Base-by-base conservation (phyloP, 176 grass and related monocot genomes). In the Lolium rigidum region DNA sequence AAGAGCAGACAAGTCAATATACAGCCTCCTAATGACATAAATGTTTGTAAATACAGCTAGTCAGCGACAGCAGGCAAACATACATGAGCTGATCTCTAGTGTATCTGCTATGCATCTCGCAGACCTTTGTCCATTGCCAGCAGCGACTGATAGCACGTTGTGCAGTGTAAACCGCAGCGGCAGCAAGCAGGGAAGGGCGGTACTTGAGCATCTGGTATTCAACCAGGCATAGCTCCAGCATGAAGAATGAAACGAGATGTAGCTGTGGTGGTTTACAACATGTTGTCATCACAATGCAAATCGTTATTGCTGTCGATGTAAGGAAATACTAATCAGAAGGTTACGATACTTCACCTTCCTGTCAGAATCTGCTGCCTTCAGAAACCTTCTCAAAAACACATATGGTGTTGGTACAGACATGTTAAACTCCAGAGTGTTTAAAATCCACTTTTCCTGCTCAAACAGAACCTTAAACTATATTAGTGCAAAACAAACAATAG, bases 341-440 rank as follows among this genome's bases (percentile, higher is more conserved):
- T 80, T 67, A 21, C 65, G 61, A 61, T 80, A 61, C 9, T 44
- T 55, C 74, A 99, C 94, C 94, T 94, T 87, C 77, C 70, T 90
- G 82, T 99, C 94, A 24, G 82, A 90, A 84, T 91, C 75, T 56
- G 97, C 92, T 80, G 89, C 94, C 85, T 99, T 95, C 50, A 97
- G 85, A 91, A 99, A 96, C 80, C 97, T 92, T 83, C 79, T 93
- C 88, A 99, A 93, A 62, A 96, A 99, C 77, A 96, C 88, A 46
- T 94, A 99, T 74, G 90, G 87, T 24, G 97, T 99, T 67, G 94
- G 94, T 65, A 97, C 82, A 43, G 92, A 97, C 97, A 99, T 93
- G 72, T 94, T 92, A 88, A 91, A 99, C 28, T 94, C 87, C 52
- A 99, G 85, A 0, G 83, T 90, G 47, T 93, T 91, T 39, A 95